Base-by-base conservation (phyloP, 345 rosid genomes). In the Microcos paniculata region DNA sequence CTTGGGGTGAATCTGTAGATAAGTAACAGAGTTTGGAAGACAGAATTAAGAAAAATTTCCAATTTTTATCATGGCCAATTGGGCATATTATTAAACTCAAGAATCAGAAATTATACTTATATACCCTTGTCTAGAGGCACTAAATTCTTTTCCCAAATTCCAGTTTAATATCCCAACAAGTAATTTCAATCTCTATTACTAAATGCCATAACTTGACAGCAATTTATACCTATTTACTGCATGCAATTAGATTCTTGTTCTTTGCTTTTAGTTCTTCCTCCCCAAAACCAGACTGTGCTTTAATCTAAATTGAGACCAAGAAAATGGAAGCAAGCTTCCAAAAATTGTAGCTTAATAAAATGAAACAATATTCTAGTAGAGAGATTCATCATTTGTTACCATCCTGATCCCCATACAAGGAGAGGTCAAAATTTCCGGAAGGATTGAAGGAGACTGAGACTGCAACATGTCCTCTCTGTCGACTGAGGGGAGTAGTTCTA, bases 361-460 rank as follows among this genome's bases (percentile, higher is more conserved):
- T 9, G 7, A 19, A 40, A 13, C 2, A 59, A 52, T 3, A 11
- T n/a, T 33, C 11, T 1, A 14, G 35, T 19, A 30, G 21, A n/a
- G 42, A 55, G 26, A 49, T 6, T 61, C 18, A 3, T 42, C 33
- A 24, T 49, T n/a, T 24, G 53, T 71, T 77, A 90, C 96, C 92
- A 13, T 87, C 82, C 26, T 85, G 85, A 35, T 80, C 81, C 1
- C 76, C 91, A 18, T 74, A 82, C 40, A 87, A 72, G 45, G 97
- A 85, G 74, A 94, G 82, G 81, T 94, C 95, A 74, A 87, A 94
- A 71, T 88, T 91, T n/a, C 97, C 91, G 0, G 96, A 88, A 49
- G 97, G 98, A 62, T 94, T 85, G 91, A 92, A 92, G 12, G 97
- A 81, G 30, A 92, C 94, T 0, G 94, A 87, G 77, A 80, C 86